Percentiles rank a stretch among this genome's conserved stretches.
phyloP scores from a whole-genome alignment of 257 asterid species.

The Lithospermum erythrorhizon region DNA sequence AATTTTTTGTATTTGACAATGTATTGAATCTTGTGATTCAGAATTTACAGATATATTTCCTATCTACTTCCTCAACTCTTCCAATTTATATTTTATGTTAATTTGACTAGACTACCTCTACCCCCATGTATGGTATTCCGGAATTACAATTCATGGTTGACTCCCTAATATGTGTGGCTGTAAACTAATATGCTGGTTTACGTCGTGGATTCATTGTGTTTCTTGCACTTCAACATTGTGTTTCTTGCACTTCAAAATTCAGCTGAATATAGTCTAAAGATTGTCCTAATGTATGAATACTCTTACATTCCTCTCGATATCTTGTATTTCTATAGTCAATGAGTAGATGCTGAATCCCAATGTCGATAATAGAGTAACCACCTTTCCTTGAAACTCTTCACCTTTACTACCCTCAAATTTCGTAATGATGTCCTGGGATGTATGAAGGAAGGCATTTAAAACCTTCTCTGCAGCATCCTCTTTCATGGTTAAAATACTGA shows the following conservation, averaged over 20 bases:
- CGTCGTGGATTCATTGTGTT: too few relatives aligned
- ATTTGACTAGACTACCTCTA: background rate
- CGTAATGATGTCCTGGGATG: background rate
- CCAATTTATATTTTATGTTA: background rate
- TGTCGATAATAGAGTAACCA: constrained; percentile 7
- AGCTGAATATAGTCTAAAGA: background rate
- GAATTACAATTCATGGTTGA: background rate
- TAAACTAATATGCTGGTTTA: too few relatives aligned
- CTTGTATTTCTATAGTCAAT: constrained; percentile 4
- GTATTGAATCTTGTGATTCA: background rate
- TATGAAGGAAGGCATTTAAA: constrained; percentile 9
- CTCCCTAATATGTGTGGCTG: too few relatives aligned
- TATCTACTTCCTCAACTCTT: background rate
- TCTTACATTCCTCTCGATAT: constrained; percentile 11
- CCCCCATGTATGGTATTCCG: background rate
- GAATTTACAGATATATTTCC: background rate
- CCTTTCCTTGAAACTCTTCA: background rate
- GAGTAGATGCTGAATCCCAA: constrained; percentile 18
- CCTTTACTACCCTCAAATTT: background rate
- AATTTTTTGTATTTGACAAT: background rate
- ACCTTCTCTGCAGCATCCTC: constrained; percentile 9
- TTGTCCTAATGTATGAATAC: constrained; percentile 23
- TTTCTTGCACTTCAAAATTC: too few relatives aligned
- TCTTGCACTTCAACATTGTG: too few relatives aligned
- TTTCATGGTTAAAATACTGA: constrained; percentile 1